phyloP scores from a whole-genome alignment of 2,329 filamentous ascomycete species.

The Metarhizium album region DNA sequence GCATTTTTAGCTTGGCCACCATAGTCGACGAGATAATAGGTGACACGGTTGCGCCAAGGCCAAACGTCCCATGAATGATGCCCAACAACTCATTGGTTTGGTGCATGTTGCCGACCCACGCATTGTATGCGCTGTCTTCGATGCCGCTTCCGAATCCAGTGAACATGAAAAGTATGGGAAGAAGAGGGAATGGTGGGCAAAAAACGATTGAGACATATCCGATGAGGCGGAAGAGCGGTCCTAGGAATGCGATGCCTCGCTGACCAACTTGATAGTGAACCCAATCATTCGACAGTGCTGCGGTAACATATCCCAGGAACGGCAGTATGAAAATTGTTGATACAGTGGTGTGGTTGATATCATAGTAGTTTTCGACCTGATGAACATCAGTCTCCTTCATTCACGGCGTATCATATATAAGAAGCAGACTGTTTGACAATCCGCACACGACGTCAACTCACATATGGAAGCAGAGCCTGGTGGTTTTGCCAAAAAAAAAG shows the following conservation, averaged over 20 bases:
- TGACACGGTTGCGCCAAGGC: constrained; percentile 56
- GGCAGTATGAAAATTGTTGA: constrained; percentile 57
- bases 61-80: constrained; percentile 62
- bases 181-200: constrained; percentile 58
- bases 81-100: constrained; percentile 64
- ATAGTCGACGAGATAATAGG: constrained; percentile 64
- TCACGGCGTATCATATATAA: background rate
- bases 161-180: constrained; percentile 54
- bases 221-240: constrained; percentile 49
- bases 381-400: background rate
- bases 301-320: constrained; percentile 51
- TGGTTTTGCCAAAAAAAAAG: constrained; percentile 9
- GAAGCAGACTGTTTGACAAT: background rate
- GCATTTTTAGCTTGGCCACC: constrained; percentile 49
- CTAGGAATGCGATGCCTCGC: constrained; percentile 58
- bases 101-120: constrained; percentile 59
- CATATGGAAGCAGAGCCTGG: constrained; percentile 37
- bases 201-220: constrained; percentile 54
- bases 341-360: constrained; percentile 48
- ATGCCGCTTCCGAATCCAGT: constrained; percentile 64
- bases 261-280: constrained; percentile 19
- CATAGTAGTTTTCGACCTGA: constrained; percentile 39
- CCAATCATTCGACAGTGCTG: constrained; percentile 49
- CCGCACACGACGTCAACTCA: constrained; percentile 15
- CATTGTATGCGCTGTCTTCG: constrained; percentile 49